Evolutionary conservation across 495 filamentous ascomycete species (phyloP).

Genomic region (Penicillium simplicissimum): DNA sequence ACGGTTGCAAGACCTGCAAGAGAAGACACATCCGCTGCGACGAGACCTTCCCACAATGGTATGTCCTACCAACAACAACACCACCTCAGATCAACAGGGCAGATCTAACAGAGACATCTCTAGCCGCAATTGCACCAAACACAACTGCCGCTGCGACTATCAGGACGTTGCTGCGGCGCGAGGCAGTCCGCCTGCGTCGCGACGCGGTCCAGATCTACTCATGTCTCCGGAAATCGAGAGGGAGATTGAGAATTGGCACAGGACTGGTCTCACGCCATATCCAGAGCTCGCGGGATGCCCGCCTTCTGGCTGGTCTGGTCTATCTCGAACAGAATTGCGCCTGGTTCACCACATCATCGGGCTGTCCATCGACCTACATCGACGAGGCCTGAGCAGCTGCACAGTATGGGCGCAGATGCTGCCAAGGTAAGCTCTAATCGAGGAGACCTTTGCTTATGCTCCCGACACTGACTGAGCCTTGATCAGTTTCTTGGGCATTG

Average conservation of each 20-base stretch:
- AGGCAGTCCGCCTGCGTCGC: conserved; percentile 63
- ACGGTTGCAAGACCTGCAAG: conserved; percentile 97
- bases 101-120: conserved; percentile 3
- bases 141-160: conserved; percentile 97
- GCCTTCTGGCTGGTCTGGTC: conserved; percentile 56
- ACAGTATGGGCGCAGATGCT: conserved; percentile 92
- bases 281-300: conserved; percentile 72
- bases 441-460: not conserved
- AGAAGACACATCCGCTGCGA: conserved; percentile 96
- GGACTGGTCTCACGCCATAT: conserved; percentile 84
- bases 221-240: conserved; percentile 81
- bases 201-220: conserved; percentile 74
- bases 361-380: conserved; percentile 78
- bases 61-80: conserved; percentile 25
- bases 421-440: conserved; percentile 66
- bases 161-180: conserved; percentile 71
- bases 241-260: conserved; percentile 79
- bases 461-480: not conserved
- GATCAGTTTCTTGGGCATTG: conserved; percentile 79
- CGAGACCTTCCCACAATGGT: conserved; percentile 98
- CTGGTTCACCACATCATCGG: conserved; percentile 89
- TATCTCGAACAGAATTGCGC: conserved; percentile 75
- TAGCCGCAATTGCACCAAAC: conserved; percentile 97
- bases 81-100: not conserved
- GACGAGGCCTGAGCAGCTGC: conserved; percentile 72